Conservation (phyloP, 345 rosid species). For the Aquilaria malaccensis region DNA sequence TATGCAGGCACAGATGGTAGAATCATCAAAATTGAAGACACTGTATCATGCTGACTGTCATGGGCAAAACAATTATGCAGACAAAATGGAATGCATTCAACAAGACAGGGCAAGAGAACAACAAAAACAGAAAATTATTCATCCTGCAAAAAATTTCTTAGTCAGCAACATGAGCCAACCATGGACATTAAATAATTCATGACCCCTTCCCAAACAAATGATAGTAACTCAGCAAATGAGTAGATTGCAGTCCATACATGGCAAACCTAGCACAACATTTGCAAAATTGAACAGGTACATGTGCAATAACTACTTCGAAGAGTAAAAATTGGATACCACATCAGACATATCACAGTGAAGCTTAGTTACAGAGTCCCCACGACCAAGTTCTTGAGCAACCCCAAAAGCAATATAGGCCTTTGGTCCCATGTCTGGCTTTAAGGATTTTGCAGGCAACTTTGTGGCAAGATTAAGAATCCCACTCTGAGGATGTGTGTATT, state of each 20-base stretch:
- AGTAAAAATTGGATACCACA: conserved; percentile 39
- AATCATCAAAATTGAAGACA: too few relatives aligned
- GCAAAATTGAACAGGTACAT: neutral
- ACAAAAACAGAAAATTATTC: too few relatives aligned
- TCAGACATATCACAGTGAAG: conserved; percentile 90
- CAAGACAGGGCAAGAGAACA: too few relatives aligned
- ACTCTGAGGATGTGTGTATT: conserved; percentile 55
- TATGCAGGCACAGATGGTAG: too few relatives aligned
- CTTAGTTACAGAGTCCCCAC: conserved; percentile 87
- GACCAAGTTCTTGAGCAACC: conserved; percentile 56
- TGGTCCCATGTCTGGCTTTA: conserved; percentile 87
- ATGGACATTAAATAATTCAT: too few relatives aligned
- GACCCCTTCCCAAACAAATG: too few relatives aligned
- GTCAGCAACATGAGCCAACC: too few relatives aligned
- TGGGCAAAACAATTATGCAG: too few relatives aligned
- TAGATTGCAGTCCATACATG: neutral
- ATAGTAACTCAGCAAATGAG: neutral
- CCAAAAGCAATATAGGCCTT: conserved; percentile 82
- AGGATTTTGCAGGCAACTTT: conserved; percentile 37
- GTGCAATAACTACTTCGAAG: neutral
- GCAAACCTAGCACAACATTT: neutral
- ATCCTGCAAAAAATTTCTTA: too few relatives aligned
- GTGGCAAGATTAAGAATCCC: conserved; percentile 61
- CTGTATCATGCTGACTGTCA: too few relatives aligned
- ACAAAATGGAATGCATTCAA: too few relatives aligned